Evolutionary conservation across 805 yeast species (phyloP).

Genomic region (Saturnispora sekii): DNA sequence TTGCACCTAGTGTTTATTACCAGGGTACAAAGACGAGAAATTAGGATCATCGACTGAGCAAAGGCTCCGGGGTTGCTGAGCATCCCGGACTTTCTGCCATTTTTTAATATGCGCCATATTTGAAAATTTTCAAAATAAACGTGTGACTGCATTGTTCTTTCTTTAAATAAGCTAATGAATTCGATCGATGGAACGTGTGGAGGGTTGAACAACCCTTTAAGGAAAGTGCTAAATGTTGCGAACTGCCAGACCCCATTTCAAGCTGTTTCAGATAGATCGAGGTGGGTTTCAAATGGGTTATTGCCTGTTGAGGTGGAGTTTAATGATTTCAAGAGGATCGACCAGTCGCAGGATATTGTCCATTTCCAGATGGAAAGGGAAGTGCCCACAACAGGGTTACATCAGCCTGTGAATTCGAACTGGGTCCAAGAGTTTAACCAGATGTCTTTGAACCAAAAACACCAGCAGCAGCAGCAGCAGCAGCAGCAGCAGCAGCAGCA

Average conservation of each 20-base stretch:
- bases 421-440: slow-evolving; percentile 6
- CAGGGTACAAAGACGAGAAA: slow-evolving; percentile 17
- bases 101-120: background rate
- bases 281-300: background rate
- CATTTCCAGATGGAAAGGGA: background rate
- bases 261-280: background rate
- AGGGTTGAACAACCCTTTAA: background rate
- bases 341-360: background rate
- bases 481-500: background rate
- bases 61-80: background rate
- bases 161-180: background rate
- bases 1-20: slow-evolving; percentile 67
- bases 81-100: background rate
- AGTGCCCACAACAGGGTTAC: background rate
- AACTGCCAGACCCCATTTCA: background rate
- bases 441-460: background rate
- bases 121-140: background rate
- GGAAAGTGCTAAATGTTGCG: background rate
- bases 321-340: background rate
- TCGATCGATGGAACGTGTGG: background rate
- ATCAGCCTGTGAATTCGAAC: background rate
- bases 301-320: background rate
- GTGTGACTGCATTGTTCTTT: background rate
- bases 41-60: background rate
- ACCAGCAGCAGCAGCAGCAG: background rate